Base-by-base conservation (phyloP, 768 basidiomycete genomes). In the Termitomyces sp. region DNA sequence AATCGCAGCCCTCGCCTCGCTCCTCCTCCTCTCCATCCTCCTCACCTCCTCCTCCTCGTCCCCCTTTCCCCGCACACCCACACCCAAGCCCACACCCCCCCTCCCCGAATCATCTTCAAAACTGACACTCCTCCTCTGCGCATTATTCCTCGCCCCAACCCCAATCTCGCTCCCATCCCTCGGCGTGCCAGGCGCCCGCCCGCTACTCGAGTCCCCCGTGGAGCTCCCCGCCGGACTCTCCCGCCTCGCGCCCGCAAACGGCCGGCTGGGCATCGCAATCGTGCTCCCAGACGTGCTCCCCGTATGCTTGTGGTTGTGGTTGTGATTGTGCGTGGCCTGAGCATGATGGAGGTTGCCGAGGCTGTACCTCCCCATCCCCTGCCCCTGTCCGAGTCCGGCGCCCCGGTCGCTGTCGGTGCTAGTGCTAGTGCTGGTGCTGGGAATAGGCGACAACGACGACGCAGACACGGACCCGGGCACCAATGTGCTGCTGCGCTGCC, bases 1-100 rank as follows among this genome's bases (percentile, higher is more conserved):
- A 66, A 92, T 88, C 33, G 91, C 88, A 66, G 89, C 88, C 69
- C 81, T 86, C n/a, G 92, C 90, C 67, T 94, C 91, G 63, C 78
- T 81, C 62, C 91, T 76, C 68, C 92, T 77, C 64, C 92, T 76
- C 66, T 91, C 88, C 59, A 76, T 81, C 67, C 89, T 79, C 68
- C 78, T 78, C 62, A 76, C 74, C 68, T 89, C 79, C 37, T 69
- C 80, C 21, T 75, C 72, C 62, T 89, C 74, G 63, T 89, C 79
- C 66, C 87, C 31, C 79, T 67, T 77, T 76, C 59, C 75, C 72
- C 67, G 86, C 76, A 45, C 67, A 78, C 17, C 74, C 70, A 14
- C 52, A 60, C 63, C 28, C 33, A 60, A 55, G 2, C 60, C 56
- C 67, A 66, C 49, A 30, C 40, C 45, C 54, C 14, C 48, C 55